A percentile compares a stretch with the other conserved stretches of the same genome.
Evolutionary conservation across 2,329 filamentous ascomycete genomes (phyloP).

Genomic region (Cryphonectria naterciae): DNA sequence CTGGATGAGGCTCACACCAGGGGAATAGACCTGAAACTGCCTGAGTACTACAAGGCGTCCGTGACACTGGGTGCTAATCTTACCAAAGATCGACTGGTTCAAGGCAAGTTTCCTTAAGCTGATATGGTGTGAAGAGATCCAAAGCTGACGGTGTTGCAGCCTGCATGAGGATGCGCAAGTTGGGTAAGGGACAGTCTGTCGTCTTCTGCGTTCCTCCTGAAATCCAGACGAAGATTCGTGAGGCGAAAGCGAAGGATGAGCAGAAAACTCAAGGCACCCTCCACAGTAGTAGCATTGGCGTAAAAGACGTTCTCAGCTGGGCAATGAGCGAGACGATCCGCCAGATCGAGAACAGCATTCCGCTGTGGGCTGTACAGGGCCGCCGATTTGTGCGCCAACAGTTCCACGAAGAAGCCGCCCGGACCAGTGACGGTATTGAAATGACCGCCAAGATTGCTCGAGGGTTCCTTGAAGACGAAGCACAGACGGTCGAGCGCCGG

Average conservation of each 20-base stretch:
- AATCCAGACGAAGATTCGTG: constrained; percentile 56
- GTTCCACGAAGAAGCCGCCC: too few species aligned
- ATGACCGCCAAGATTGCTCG: background rate
- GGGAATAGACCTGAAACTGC: constrained; percentile 70
- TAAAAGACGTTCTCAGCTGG: constrained; percentile 31
- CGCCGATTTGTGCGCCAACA: background rate
- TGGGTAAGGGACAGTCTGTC: constrained; percentile 69
- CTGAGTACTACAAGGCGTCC: constrained; percentile 60
- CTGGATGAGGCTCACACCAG: constrained; percentile 73
- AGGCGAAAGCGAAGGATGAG: background rate
- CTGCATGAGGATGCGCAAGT: constrained; percentile 72
- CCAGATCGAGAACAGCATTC: constrained; percentile 3
- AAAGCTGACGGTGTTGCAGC: constrained; percentile 44
- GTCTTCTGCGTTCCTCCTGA: constrained; percentile 64
- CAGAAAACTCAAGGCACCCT: constrained; percentile 35
- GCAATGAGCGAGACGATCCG: constrained; percentile 3
- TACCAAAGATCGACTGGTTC: constrained; percentile 70
- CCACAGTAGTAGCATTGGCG: constrained; percentile 29
- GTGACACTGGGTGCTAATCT: constrained; percentile 68
- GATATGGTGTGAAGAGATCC: background rate
- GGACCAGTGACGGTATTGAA: background rate
- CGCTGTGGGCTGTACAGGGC: constrained; percentile 2
- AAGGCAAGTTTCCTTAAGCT: constrained; percentile 52
- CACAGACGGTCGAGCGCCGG: background rate
- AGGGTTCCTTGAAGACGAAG: constrained; percentile 1